Conservation (phyloP, 2,329 filamentous ascomycete genomes). For the Stemphylium lycopersici region DNA sequence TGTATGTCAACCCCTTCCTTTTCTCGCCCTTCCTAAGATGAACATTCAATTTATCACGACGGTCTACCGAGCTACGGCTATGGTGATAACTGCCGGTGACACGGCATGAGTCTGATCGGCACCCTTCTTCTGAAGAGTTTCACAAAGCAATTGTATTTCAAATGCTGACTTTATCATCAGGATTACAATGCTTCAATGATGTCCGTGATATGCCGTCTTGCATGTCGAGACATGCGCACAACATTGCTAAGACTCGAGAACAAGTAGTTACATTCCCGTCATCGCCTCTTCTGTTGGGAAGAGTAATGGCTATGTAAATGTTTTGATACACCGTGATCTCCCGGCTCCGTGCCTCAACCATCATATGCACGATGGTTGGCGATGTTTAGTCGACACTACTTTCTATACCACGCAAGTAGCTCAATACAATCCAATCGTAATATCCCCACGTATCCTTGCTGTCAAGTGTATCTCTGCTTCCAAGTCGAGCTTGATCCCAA, state of each 20-base stretch:
- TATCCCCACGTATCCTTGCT: conserved; percentile 65
- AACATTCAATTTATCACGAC: conserved; percentile 71
- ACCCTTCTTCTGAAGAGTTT: not conserved
- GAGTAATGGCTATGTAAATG: too few species aligned
- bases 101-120: conserved; percentile 59
- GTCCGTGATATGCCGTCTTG: not conserved
- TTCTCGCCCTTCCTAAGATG: conserved; percentile 36
- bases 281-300: not conserved
- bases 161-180: conserved; percentile 15
- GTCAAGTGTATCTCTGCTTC: conserved; percentile 69
- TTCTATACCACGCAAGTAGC: conserved; percentile 7
- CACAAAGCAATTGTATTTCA: not conserved
- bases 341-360: too few species aligned
- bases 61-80: conserved; percentile 82
- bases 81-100: conserved; percentile 83
- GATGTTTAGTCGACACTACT: too few species aligned
- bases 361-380: not conserved
- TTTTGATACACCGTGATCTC: too few species aligned
- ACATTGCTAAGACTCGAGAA: not conserved
- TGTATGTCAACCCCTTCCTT: not conserved
- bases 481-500: conserved; percentile 68
- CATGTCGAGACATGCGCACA: not conserved
- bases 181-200: not conserved
- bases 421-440: conserved; percentile 64
- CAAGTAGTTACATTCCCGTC: not conserved